These are phyloP conservation scores for Sporothrix inflata DNA, from an alignment of 2,329 filamentous ascomycete genomes.

Conservation along the genomic window DNA sequence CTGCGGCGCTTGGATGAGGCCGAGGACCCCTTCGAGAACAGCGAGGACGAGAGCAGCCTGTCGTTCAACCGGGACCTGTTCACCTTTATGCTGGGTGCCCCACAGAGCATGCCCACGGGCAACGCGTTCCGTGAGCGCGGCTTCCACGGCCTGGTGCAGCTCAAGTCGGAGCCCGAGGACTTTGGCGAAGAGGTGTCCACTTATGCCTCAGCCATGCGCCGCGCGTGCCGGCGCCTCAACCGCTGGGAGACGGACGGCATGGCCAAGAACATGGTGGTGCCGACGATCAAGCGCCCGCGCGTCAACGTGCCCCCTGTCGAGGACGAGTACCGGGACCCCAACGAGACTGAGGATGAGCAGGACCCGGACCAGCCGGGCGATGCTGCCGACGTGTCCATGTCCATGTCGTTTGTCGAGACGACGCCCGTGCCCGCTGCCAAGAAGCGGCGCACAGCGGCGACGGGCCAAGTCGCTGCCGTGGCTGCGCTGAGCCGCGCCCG, in stretches of 20 bases:
- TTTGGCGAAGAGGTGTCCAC: slow-evolving; percentile 74
- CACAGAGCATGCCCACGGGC: slow-evolving; percentile 35
- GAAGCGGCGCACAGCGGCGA: slow-evolving; percentile 25
- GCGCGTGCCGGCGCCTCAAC: slow-evolving; percentile 65
- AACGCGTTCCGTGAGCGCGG: slow-evolving; percentile 58
- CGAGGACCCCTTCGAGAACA: slow-evolving; percentile 62
- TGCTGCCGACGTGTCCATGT: slow-evolving; percentile 34
- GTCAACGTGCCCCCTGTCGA: slow-evolving; percentile 35
- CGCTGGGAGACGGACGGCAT: slow-evolving; percentile 60
- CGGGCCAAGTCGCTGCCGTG: slow-evolving; percentile 30
- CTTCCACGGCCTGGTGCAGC: slow-evolving; percentile 65
- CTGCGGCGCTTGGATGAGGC: slow-evolving; percentile 65
- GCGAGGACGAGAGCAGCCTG: slow-evolving; percentile 59
- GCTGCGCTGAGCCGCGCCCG: slow-evolving; percentile 19
- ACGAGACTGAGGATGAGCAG: slow-evolving; percentile 42
- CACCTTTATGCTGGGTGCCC: slow-evolving; percentile 31
- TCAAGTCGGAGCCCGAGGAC: slow-evolving; percentile 68
- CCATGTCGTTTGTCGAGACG: slow-evolving; percentile 24
- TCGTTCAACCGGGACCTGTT: slow-evolving; percentile 37
- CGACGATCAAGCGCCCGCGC: slow-evolving; percentile 49
- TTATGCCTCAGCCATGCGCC: slow-evolving; percentile 67
- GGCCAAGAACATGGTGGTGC: slow-evolving; percentile 45
- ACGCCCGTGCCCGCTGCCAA: slow-evolving; percentile 26
- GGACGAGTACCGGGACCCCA: slow-evolving; percentile 39
- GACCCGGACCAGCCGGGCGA: slow-evolving; percentile 26